A percentile compares a stretch with the other conserved stretches of the same genome.
Conservation (phyloP, 2,329 filamentous ascomycete species). For the Aspergillus bombycis region DNA sequence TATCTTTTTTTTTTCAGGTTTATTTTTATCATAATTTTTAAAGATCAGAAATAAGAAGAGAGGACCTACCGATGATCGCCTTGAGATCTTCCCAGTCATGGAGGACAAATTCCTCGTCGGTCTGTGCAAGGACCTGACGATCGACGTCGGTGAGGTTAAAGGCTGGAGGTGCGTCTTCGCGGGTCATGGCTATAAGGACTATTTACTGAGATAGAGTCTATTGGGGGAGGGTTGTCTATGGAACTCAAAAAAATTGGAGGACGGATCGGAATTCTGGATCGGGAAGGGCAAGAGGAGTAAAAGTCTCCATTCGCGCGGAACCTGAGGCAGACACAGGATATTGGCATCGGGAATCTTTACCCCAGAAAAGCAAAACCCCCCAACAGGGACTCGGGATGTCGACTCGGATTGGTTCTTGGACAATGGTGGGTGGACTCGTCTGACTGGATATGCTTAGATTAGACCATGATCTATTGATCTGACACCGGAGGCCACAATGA, state of each 20-base stretch:
- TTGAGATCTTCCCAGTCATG: slow-evolving; percentile 58
- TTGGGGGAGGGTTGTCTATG: not conserved
- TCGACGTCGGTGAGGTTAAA: slow-evolving; percentile 56
- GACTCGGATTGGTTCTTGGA: not conserved
- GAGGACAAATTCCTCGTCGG: slow-evolving; percentile 55
- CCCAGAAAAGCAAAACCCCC: slow-evolving; percentile 15
- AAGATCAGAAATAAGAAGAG: not conserved
- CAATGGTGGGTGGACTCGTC: not conserved
- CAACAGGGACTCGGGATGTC: not conserved
- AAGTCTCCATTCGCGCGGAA: slow-evolving; percentile 8
- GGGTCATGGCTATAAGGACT: slow-evolving; percentile 12
- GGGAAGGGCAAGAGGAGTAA: slow-evolving; percentile 8
- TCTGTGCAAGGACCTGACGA: slow-evolving; percentile 52
- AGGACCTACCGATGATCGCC: slow-evolving; percentile 53
- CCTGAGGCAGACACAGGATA: not conserved
- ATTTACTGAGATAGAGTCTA: not conserved
- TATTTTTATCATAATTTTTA: not conserved
- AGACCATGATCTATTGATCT: not conserved
- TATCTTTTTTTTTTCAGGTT: not conserved
- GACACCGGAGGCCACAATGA: not conserved
- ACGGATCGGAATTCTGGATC: slow-evolving; percentile 19
- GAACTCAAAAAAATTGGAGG: not conserved
- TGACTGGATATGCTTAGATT: not conserved
- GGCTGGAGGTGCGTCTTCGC: slow-evolving; percentile 30
- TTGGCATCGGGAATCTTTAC: slow-evolving; percentile 16